Evolutionary conservation across 257 asterid species (phyloP), one percentile per base, ranked within the genome.

Genomic region (Solanum habrochaites): DNA sequence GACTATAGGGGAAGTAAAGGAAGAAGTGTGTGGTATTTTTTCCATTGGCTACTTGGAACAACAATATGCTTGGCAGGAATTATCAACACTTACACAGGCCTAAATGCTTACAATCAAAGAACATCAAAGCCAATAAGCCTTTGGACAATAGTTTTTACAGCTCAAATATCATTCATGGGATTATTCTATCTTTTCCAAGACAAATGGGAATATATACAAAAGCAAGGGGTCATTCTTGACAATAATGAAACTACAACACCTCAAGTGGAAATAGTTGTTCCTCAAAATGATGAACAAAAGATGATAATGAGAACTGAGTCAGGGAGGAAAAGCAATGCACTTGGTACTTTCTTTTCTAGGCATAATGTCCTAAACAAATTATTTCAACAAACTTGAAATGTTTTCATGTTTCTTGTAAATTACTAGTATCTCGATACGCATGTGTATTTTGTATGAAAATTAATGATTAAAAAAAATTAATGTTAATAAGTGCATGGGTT

Each of bases 41-140:
- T 89, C 85, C 99, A 95, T 88, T 95, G 98, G 98, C 87, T 95
- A 67, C 89, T 93, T 23, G 98, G 99, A 40, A 95, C 97, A 86
- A 85, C 91, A 47, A 82, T 89, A 74, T 90, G 90, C 49, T 85
- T 94, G 86, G 94, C 91, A 39, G 99, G 95, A 56, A 91, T 91
- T 32, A 80, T 94, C 85, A 96, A 95, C 39, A 90, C 93, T 20
- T 95, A 93, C 90, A 93, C 97, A 42, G 98, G 99, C 18, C 88
- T 95, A 58, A 92, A 89, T 25, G 98, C 98, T 43, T 95, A 92
- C 83, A 94, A 89, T 69, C 85, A 87, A 31, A 95, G 85, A 83
- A 96, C 95, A 64, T 93, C 96, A 85, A 92, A 86, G 47, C 91
- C 93, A 40, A 88, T 87, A 83, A 89, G 85, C 12, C 93, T 93